These are phyloP conservation scores for Trichoderma breve DNA, from an alignment of 2,329 filamentous ascomycete genomes.

Conservation along the genomic window DNA sequence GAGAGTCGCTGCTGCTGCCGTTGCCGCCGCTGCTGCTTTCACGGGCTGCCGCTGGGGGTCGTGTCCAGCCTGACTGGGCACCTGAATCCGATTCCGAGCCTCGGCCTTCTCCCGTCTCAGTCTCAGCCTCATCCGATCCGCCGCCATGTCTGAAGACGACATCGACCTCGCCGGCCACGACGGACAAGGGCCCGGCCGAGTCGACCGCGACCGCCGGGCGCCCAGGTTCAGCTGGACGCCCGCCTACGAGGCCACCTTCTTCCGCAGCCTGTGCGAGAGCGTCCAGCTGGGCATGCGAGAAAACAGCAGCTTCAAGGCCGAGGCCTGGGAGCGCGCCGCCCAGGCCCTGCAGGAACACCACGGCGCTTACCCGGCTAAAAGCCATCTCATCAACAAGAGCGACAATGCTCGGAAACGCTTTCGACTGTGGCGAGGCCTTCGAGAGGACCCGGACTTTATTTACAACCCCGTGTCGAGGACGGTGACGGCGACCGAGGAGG, in stretches of 20 bases:
- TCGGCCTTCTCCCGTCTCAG: too few relatives aligned
- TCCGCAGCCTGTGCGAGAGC: constrained; percentile 58
- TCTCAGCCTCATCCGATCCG: not conserved
- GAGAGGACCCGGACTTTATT: constrained; percentile 56
- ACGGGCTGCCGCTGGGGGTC: constrained; percentile 17
- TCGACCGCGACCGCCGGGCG: constrained; percentile 42
- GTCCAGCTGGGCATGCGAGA: constrained; percentile 56
- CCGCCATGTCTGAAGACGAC: constrained; percentile 42
- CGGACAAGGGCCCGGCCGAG: constrained; percentile 33
- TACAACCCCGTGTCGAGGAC: constrained; percentile 52
- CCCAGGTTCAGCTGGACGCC: constrained; percentile 61
- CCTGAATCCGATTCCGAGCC: not conserved
- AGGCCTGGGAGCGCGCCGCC: constrained; percentile 59
- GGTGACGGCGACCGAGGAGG: constrained; percentile 56
- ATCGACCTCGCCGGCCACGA: constrained; percentile 38
- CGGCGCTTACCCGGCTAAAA: constrained; percentile 57
- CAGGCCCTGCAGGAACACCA: constrained; percentile 54
- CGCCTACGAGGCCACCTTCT: constrained; percentile 59
- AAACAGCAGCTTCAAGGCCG: constrained; percentile 60
- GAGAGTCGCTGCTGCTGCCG: constrained; percentile 9
- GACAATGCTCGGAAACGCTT: constrained; percentile 63
- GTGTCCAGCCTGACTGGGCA: not conserved
- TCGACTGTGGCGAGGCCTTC: constrained; percentile 57
- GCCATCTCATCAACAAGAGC: constrained; percentile 62
- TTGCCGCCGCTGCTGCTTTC: constrained; percentile 4